Conservation (phyloP, 768 basidiomycete species). For the Auriscalpium vulgare region DNA sequence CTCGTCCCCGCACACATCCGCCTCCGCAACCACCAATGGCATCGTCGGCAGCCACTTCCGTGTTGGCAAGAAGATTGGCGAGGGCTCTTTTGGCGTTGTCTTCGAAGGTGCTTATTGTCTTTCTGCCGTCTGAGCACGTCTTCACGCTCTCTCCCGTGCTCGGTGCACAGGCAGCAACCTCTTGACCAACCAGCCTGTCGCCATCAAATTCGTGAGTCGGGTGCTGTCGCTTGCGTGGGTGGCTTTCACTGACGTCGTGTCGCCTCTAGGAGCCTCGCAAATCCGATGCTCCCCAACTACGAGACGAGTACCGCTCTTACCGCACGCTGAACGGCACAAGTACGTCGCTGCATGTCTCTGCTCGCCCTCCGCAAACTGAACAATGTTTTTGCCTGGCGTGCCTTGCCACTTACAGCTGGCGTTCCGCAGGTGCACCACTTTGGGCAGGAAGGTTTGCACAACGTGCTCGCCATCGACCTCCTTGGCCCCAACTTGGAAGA, state of each 20-base stretch:
- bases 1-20: conserved; percentile 51
- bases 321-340: conserved; percentile 88
- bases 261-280: conserved; percentile 79
- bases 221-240: neutral
- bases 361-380: neutral
- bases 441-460: conserved; percentile 97
- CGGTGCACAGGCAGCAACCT: conserved; percentile 66
- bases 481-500: conserved; percentile 98
- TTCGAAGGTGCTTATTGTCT: conserved; percentile 65
- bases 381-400: neutral
- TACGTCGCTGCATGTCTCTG: conserved; percentile 32
- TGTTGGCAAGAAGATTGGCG: conserved; percentile 98
- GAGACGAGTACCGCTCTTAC: conserved; percentile 97
- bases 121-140: neutral
- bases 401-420: conserved; percentile 49
- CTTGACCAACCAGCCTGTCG: conserved; percentile 79
- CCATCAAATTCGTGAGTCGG: conserved; percentile 88
- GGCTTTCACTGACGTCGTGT: conserved; percentile 8
- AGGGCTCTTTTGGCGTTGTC: conserved; percentile 98
- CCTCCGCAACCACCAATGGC: conserved; percentile 56
- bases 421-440: conserved; percentile 99
- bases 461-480: conserved; percentile 89
- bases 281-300: conserved; percentile 94
- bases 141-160: neutral
- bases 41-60: conserved; percentile 76